Percentiles rank a stretch among this genome's conserved stretches.
Evolutionary conservation across 306 rosid genomes (phyloP).

Genomic region (Quercus wislizeni): DNA sequence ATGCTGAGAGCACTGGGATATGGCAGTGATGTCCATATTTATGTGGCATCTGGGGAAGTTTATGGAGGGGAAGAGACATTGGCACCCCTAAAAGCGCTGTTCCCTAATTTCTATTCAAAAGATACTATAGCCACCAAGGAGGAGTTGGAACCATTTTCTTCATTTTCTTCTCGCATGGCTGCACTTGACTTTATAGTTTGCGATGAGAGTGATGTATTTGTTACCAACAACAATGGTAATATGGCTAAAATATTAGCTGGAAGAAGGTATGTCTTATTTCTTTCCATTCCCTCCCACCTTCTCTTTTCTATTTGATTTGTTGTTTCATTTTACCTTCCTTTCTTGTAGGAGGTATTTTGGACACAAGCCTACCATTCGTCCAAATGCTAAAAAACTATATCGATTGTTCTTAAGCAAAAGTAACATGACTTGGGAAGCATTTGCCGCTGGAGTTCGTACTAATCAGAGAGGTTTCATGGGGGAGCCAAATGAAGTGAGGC

Average conservation of each 20-base stretch:
- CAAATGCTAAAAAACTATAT: conserved; percentile 89
- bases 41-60: conserved; percentile 96
- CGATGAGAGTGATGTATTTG: conserved; percentile 96
- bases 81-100: conserved; percentile 81
- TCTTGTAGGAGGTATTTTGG: conserved; percentile 87
- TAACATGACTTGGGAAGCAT: conserved; percentile 88
- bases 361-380: conserved; percentile 98
- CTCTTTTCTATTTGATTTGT: background rate
- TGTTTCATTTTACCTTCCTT: conserved; percentile 7
- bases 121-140: conserved; percentile 82
- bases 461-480: conserved; percentile 95
- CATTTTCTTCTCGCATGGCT: conserved; percentile 99
- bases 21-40: conserved; percentile 85
- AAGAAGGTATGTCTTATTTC: conserved; percentile 58
- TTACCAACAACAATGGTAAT: conserved; percentile 96
- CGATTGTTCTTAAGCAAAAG: conserved; percentile 63
- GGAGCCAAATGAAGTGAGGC: conserved; percentile 85
- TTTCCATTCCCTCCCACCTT: background rate
- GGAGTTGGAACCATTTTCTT: conserved; percentile 75
- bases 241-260: conserved; percentile 98
- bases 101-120: conserved; percentile 88
- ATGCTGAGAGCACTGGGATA: conserved; percentile 97
- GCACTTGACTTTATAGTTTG: conserved; percentile 95
- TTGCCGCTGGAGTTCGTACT: conserved; percentile 70
- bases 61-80: conserved; percentile 93